phyloP scores from a whole-genome alignment of 495 filamentous ascomycete genomes.

The Penicillium subrubescens region DNA sequence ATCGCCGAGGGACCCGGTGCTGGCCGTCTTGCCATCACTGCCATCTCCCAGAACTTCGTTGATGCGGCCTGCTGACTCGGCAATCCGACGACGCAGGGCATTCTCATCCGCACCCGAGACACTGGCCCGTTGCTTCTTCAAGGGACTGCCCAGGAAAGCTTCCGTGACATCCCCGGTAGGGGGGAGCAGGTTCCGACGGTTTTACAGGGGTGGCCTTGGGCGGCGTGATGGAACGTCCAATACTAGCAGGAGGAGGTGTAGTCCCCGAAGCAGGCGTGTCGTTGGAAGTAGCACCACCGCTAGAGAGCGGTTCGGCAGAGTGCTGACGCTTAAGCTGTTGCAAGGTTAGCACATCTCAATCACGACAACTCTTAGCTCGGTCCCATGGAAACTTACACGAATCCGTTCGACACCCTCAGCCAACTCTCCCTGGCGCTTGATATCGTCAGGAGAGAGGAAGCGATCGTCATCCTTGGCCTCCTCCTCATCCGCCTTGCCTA shows the following conservation, averaged over 20 bases:
- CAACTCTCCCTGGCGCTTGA: constrained; percentile 78
- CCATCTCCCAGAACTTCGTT: constrained; percentile 36
- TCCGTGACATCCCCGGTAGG: constrained; percentile 40
- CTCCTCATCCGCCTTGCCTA: constrained; percentile 67
- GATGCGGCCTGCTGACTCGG: constrained; percentile 42
- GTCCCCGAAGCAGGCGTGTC: constrained; percentile 49
- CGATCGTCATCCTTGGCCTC: constrained; percentile 70
- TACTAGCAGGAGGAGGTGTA: constrained; percentile 36
- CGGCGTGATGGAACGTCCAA: constrained; percentile 45
- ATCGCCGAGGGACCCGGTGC: constrained; percentile 19
- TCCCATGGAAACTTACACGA: constrained; percentile 61
- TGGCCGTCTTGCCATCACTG: constrained; percentile 13
- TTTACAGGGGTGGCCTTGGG: constrained; percentile 29
- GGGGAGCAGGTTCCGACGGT: constrained; percentile 30
- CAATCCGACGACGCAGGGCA: constrained; percentile 50
- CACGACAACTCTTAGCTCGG: background rate
- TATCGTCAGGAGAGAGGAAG: constrained; percentile 74
- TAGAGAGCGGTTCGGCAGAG: constrained; percentile 72
- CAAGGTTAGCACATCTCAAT: constrained; percentile 12
- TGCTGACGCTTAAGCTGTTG: constrained; percentile 90
- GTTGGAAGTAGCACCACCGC: constrained; percentile 42
- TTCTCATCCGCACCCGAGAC: constrained; percentile 63
- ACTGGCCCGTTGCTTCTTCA: constrained; percentile 81
- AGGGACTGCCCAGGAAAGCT: constrained; percentile 68
- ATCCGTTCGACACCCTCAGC: constrained; percentile 91